Evolutionary conservation across 192 early-diverging fungal genomes (phyloP).

Genomic region (Entomortierella lignicola): DNA sequence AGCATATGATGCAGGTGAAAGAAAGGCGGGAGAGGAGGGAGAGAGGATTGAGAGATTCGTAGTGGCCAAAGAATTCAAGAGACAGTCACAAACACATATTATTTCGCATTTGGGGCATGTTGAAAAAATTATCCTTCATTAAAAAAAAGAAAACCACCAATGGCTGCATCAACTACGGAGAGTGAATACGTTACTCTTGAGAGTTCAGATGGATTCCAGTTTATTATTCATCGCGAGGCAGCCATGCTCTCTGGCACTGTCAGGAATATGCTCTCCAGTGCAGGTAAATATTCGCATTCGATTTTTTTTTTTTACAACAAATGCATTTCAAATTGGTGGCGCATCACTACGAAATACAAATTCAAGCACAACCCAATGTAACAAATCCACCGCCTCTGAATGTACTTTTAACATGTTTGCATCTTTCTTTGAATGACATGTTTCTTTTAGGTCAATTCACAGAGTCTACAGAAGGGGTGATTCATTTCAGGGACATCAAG

Average conservation of each 20-base stretch:
- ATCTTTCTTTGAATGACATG: background rate
- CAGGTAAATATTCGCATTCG: slow-evolving; percentile 59
- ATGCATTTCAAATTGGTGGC: slow-evolving; percentile 25
- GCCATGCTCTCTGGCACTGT: slow-evolving; percentile 94
- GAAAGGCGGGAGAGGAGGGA: too few relatives aligned
- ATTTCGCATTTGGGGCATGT: too few relatives aligned
- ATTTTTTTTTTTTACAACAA: background rate
- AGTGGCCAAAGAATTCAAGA: too few relatives aligned
- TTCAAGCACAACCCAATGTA: background rate
- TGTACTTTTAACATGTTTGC: too few relatives aligned
- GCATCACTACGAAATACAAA: background rate
- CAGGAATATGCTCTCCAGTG: slow-evolving; percentile 92
- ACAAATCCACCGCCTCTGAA: too few relatives aligned
- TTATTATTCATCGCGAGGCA: slow-evolving; percentile 86
- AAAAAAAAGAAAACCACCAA: background rate
- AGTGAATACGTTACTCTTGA: slow-evolving; percentile 82
- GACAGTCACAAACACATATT: too few relatives aligned
- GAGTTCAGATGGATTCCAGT: slow-evolving; percentile 91
- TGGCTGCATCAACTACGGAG: slow-evolving; percentile 25
- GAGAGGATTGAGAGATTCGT: too few relatives aligned
- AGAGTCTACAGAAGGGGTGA: slow-evolving; percentile 88
- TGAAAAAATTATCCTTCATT: too few relatives aligned
- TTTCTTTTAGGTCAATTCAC: slow-evolving; percentile 80
- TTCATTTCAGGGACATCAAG: slow-evolving; percentile 94
- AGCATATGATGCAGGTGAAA: too few relatives aligned